Base-by-base conservation (phyloP, 331 rosid species). In the Spiraea crenata region DNA sequence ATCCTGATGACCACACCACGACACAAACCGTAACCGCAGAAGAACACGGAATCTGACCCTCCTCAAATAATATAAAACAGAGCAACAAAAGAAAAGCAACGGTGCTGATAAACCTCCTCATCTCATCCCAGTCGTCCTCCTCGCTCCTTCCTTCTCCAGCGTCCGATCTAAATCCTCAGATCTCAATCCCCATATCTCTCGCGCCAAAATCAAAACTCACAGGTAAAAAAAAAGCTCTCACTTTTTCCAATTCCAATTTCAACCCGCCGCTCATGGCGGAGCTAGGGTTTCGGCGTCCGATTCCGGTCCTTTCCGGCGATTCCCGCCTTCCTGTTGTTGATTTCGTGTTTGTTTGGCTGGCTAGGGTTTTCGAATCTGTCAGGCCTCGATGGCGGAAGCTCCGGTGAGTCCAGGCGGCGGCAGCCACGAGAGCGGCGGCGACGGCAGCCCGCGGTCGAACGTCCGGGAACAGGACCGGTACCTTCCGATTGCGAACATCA, bases 361-460 rank as follows among this genome's bases (percentile, higher is more conserved):
- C 61, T 83, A 86, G 92, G 95, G 74, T 86, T 87, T 63, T 25
- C 31, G 31, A 25, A 25, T 25, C 31, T 25, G 1, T 25, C 31
- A 25, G 31, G 31, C 31, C 31, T 25, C 13, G 25, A 88, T 88
- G 96, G 88, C 96, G 15, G 98, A 89, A 12, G 96, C 47, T 84
- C 96, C 96, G 77, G 70, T 77, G 65, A 95, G 99, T 55, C 99
- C 98, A 1, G 89, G 95, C 76, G 98, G 93, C 9, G 92, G 92
- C 0, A 89, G 98, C 78, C 87, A 85, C 80, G 92, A 89, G 76
- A 89, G 95, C 82, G 96, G 99, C 77, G 97, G 96, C 8, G 97
- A 95, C 11, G 96, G 86, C 40, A 95, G 99, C 67, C 99, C 99
- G 6, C 90, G 96, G 47, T 89, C 93, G 3, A 89, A 87, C 67